These are phyloP conservation scores for Alternaria solani DNA, from an alignment of 2,329 filamentous ascomycete genomes.

Conservation along the genomic window DNA sequence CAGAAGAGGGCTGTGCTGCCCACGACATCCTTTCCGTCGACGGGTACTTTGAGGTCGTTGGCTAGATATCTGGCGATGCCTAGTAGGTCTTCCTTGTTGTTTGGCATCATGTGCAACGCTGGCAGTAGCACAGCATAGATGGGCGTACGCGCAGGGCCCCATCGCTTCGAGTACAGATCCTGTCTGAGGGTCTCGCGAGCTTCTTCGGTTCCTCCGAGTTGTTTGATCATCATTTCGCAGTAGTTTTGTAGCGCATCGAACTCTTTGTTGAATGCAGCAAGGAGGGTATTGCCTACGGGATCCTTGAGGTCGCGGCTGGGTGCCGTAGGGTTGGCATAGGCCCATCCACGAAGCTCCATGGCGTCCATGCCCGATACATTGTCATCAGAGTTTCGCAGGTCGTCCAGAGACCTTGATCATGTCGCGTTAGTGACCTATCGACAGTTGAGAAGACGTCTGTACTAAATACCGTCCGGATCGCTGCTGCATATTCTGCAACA, in stretches of 20 bases:
- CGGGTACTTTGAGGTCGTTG: constrained; percentile 18
- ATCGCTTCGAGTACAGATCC: constrained; percentile 19
- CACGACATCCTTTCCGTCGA: constrained; percentile 20
- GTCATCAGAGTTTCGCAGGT: constrained; percentile 18
- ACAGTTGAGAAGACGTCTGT: background rate
- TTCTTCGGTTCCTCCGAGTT: constrained; percentile 9
- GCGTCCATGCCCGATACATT: constrained; percentile 23
- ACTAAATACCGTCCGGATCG: constrained; percentile 11
- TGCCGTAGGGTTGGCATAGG: constrained; percentile 9
- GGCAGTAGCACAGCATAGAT: constrained; percentile 23
- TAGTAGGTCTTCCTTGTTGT: constrained; percentile 8
- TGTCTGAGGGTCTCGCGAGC: constrained; percentile 14
- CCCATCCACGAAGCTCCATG: constrained; percentile 27
- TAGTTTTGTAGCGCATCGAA: constrained; percentile 10
- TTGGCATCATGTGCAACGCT: constrained; percentile 13
- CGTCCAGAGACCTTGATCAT: constrained; percentile 12
- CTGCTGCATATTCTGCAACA: constrained; percentile 23
- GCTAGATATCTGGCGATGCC: constrained; percentile 19
- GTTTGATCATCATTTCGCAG: constrained; percentile 9
- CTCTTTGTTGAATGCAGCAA: constrained; percentile 6
- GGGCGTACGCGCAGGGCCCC: constrained; percentile 22
- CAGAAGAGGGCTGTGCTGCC: constrained; percentile 25
- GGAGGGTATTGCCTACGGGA: constrained; percentile 17
- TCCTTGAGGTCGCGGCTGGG: constrained; percentile 24
- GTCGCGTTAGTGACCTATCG: background rate